phyloP scores from a whole-genome alignment of 192 early-diverging fungal genomes.

The Glomus cerebriforme region DNA sequence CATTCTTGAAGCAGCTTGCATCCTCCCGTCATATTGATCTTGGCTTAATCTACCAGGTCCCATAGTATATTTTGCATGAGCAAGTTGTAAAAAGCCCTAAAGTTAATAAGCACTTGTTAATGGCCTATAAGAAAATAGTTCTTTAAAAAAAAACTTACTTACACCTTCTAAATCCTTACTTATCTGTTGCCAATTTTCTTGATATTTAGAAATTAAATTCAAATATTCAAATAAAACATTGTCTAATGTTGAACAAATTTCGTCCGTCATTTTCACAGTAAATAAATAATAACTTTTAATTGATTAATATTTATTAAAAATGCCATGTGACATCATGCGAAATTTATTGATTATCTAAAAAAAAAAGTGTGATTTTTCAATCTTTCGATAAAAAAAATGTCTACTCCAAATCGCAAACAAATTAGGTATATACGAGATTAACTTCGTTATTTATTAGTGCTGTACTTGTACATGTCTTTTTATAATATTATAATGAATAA shows the following conservation, averaged over 20 bases:
- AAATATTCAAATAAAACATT: conserved; percentile 30
- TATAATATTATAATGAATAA: too few species aligned
- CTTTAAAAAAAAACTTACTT: neutral
- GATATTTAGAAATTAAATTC: conserved; percentile 25
- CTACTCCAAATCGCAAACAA: neutral
- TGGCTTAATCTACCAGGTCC: conserved; percentile 38
- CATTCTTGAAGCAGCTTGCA: conserved; percentile 44
- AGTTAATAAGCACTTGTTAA: neutral
- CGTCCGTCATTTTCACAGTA: neutral
- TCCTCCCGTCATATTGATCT: conserved; percentile 47
- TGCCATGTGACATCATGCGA: too few species aligned
- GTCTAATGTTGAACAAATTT: conserved; percentile 35
- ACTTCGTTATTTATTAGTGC: too few species aligned
- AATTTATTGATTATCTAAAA: too few species aligned
- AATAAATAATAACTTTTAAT: neutral
- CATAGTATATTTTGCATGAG: conserved; percentile 54
- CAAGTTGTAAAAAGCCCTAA: conserved; percentile 44
- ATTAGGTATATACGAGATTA: neutral
- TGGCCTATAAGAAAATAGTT: neutral
- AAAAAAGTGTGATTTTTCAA: too few species aligned
- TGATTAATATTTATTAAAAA: too few species aligned
- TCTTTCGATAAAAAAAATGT: too few species aligned
- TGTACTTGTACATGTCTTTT: too few species aligned
- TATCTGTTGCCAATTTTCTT: conserved; percentile 32
- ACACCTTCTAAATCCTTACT: conserved; percentile 33